A percentile compares a stretch with the other conserved stretches of the same genome.
Evolutionary conservation across 192 early-diverging fungal species (phyloP).

Genomic region (Backusella mclennaniae): DNA sequence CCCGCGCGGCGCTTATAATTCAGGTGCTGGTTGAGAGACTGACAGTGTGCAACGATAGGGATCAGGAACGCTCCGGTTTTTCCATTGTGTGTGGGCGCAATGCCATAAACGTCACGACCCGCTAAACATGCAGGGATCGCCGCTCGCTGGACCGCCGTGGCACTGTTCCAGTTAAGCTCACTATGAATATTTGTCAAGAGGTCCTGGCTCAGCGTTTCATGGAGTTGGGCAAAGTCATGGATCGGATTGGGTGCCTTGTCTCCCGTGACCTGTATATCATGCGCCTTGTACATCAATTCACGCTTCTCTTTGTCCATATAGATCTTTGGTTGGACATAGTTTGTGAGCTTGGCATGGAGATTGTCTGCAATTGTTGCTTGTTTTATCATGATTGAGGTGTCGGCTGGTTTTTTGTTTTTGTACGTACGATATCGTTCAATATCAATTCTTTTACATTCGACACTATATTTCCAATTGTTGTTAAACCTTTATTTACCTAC

Average conservation of each 20-base stretch:
- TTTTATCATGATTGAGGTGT: neutral
- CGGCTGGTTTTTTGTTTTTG: neutral
- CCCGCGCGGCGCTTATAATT: conserved; percentile 18
- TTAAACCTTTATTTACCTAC: neutral
- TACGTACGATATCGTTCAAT: neutral
- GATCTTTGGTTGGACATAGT: conserved; percentile 34
- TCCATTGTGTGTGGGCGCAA: conserved; percentile 51
- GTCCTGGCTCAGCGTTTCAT: neutral
- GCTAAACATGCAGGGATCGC: conserved; percentile 52
- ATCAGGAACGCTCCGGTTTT: conserved; percentile 52
- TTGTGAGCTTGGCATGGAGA: conserved; percentile 37
- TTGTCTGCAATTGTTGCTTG: conserved; percentile 15
- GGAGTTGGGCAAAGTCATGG: conserved; percentile 42
- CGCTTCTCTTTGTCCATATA: neutral
- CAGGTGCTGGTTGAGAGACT: conserved; percentile 27
- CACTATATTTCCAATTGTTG: conserved; percentile 5
- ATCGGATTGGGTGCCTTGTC: conserved; percentile 43
- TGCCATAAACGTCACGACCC: conserved; percentile 50
- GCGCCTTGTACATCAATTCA: conserved; percentile 34
- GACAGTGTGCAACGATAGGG: conserved; percentile 42
- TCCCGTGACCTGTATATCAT: conserved; percentile 42
- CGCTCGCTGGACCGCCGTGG: conserved; percentile 60
- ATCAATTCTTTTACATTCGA: conserved; percentile 42
- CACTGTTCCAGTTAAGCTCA: conserved; percentile 39
- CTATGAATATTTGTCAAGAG: conserved; percentile 22